Evolutionary conservation across 768 basidiomycete species (phyloP).

Genomic region (Krasilnikovozyma curviuscula): DNA sequence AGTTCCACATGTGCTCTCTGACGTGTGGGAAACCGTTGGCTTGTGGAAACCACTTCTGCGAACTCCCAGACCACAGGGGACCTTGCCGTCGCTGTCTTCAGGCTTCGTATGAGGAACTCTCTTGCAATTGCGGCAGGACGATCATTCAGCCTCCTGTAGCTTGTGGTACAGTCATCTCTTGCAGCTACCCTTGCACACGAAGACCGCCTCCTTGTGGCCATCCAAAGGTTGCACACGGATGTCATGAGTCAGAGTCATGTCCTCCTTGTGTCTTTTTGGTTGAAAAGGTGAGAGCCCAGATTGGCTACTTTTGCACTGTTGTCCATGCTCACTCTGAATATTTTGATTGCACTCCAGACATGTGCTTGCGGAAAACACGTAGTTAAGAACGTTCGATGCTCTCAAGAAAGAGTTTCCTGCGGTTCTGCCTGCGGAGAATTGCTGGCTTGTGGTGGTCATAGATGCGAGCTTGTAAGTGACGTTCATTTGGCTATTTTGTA

Average conservation of each 20-base stretch:
- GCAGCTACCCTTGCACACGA: conserved; percentile 58
- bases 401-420: conserved; percentile 68
- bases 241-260: conserved; percentile 60
- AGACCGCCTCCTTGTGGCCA: conserved; percentile 65
- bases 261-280: conserved; percentile 75
- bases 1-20: conserved; percentile 18
- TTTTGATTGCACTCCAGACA: conserved; percentile 46
- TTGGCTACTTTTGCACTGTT: too few species aligned
- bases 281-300: too few species aligned
- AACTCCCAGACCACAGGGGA: conserved; percentile 61
- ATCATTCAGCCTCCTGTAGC: conserved; percentile 71
- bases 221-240: conserved; percentile 50
- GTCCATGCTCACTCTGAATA: too few species aligned
- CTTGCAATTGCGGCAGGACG: conserved; percentile 72
- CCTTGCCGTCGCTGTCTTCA: conserved; percentile 63
- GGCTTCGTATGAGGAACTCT: conserved; percentile 79
- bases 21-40: conserved; percentile 13
- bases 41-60: conserved; percentile 34
- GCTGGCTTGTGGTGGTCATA: conserved; percentile 72
- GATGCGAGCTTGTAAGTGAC: conserved; percentile 40
- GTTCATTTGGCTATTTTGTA: neutral
- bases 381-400: conserved; percentile 63
- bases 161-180: conserved; percentile 45
- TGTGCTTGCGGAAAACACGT: conserved; percentile 74
- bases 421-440: conserved; percentile 63